Evolutionary conservation across 2,329 filamentous ascomycete species (phyloP).

Genomic region (Colletotrichum eleusines): DNA sequence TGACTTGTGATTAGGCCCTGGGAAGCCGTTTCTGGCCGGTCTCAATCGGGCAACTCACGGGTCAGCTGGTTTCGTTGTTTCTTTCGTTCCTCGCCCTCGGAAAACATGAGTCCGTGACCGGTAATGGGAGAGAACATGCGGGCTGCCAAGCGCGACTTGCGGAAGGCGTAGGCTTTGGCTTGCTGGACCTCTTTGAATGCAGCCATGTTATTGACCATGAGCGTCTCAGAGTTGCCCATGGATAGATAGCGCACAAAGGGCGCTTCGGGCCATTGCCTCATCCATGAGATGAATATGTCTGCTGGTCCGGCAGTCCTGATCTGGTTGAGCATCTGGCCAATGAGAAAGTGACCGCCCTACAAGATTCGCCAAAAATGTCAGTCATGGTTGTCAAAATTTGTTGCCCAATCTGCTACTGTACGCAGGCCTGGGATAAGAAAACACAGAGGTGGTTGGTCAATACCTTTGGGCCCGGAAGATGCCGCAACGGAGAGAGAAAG

Average conservation of each 20-base stretch:
- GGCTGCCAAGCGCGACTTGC: conserved; percentile 51
- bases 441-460: neutral
- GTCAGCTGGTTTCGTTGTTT: conserved; percentile 51
- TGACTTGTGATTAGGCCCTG: neutral
- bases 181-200: conserved; percentile 54
- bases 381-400: neutral
- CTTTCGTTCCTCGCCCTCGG: conserved; percentile 53
- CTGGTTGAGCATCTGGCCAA: conserved; percentile 56
- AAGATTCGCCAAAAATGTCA: neutral
- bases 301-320: conserved; percentile 47
- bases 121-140: conserved; percentile 52
- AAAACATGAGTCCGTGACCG: conserved; percentile 52
- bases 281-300: conserved; percentile 49
- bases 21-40: no score
- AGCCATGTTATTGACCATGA: conserved; percentile 53
- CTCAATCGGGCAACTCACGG: conserved; percentile 29
- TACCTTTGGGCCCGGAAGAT: conserved; percentile 59
- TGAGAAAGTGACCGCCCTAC: conserved; percentile 53
- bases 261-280: conserved; percentile 49
- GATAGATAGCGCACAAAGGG: conserved; percentile 55
- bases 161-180: conserved; percentile 54
- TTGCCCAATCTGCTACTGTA: neutral
- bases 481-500: conserved; percentile 57
- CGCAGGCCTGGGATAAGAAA: no score
- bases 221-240: conserved; percentile 51